phyloP scores from a whole-genome alignment of 192 early-diverging fungal species.

The Jimgerdemannia lactiflua region DNA sequence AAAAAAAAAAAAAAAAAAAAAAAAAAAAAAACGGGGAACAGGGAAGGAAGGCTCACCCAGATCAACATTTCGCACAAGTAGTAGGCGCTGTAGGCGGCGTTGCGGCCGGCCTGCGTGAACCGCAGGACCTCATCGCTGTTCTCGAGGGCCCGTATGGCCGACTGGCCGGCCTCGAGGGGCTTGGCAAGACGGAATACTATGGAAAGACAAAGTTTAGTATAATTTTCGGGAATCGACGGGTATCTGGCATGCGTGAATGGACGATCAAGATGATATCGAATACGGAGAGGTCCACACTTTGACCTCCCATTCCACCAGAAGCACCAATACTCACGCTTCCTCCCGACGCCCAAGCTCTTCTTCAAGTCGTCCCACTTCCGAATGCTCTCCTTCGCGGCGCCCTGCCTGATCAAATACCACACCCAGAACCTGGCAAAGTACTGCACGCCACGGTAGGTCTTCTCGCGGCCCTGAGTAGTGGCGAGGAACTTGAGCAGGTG shows the following conservation, averaged over 20 bases:
- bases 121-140: conserved; percentile 54
- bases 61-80: conserved; percentile 57
- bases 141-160: conserved; percentile 46
- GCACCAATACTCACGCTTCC: conserved; percentile 57
- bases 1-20: too few relatives aligned
- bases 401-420: conserved; percentile 58
- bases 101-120: conserved; percentile 49
- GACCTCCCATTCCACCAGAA: neutral
- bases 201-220: neutral
- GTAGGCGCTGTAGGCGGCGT: conserved; percentile 59
- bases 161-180: conserved; percentile 63
- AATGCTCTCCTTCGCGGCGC: conserved; percentile 55
- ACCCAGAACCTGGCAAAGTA: conserved; percentile 82
- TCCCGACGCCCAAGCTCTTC: conserved; percentile 53
- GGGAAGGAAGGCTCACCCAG: conserved; percentile 48
- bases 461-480: conserved; percentile 73
- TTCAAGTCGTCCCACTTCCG: conserved; percentile 59
- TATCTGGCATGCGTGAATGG: neutral
- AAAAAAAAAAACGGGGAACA: neutral
- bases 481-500: conserved; percentile 49
- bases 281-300: neutral
- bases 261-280: neutral
- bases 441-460: conserved; percentile 79
- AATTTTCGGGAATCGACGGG: neutral
- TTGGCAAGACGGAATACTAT: conserved; percentile 69